phyloP scores from a whole-genome alignment of 345 rosid species.

The Draba incana region DNA sequence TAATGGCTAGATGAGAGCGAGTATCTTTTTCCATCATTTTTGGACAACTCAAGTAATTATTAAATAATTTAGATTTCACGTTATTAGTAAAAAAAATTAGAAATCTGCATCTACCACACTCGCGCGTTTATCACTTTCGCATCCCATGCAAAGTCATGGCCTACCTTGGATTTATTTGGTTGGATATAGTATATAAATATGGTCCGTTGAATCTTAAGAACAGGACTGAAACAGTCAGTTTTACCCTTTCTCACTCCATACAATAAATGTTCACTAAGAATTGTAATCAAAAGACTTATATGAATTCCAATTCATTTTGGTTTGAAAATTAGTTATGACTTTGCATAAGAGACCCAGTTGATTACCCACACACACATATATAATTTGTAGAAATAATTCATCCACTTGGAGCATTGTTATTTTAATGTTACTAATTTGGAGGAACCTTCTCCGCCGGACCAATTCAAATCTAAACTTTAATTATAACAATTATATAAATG shows the following conservation, averaged over 20 bases:
- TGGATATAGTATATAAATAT: slow-evolving; percentile 12
- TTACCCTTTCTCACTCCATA: background rate
- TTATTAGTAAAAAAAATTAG: too few species aligned
- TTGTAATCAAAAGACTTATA: too few species aligned
- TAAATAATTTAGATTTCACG: too few species aligned
- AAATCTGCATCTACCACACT: slow-evolving; percentile 34
- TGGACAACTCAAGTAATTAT: background rate
- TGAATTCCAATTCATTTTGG: too few species aligned
- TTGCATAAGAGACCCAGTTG: slow-evolving; percentile 16
- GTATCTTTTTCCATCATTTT: slow-evolving; percentile 31
- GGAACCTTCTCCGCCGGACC: slow-evolving; percentile 30
- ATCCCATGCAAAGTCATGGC: slow-evolving; percentile 34
- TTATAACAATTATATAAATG: background rate
- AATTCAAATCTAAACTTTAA: background rate
- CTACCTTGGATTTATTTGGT: slow-evolving; percentile 31
- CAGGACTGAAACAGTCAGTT: background rate
- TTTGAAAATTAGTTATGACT: slow-evolving; percentile 30
- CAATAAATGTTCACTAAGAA: background rate
- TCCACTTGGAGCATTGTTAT: slow-evolving; percentile 35
- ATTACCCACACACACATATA: background rate
- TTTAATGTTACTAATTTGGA: slow-evolving; percentile 26
- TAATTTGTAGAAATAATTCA: slow-evolving; percentile 10
- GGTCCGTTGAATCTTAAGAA: slow-evolving; percentile 30
- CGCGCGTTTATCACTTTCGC: slow-evolving; percentile 20
- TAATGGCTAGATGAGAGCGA: background rate